These are phyloP conservation scores for Chiua virens DNA, from an alignment of 768 basidiomycete species.

Conservation along the genomic window DNA sequence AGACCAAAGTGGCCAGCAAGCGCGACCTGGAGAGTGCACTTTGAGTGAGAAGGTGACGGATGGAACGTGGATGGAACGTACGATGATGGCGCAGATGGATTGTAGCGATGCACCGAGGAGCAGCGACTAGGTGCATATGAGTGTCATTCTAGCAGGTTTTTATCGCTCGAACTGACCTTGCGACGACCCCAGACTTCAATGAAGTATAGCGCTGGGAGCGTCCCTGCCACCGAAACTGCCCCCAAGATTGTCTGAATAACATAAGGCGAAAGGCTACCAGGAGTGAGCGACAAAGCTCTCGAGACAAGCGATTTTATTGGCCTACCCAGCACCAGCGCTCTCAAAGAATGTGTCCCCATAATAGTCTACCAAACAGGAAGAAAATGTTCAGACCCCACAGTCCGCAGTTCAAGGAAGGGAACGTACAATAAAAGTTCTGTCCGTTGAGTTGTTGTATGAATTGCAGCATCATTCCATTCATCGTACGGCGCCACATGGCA, in stretches of 20 bases:
- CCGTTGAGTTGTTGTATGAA: constrained; percentile 81
- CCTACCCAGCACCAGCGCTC: constrained; percentile 63
- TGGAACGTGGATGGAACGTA: constrained; percentile 25
- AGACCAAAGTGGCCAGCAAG: constrained; percentile 70
- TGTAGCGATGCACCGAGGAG: constrained; percentile 63
- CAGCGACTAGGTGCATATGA: constrained; percentile 46
- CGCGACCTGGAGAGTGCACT: constrained; percentile 48
- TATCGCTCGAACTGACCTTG: constrained; percentile 37
- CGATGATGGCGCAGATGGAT: constrained; percentile 62
- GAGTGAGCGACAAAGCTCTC: not conserved
- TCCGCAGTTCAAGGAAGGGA: not conserved
- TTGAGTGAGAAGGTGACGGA: not conserved
- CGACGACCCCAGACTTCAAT: constrained; percentile 79
- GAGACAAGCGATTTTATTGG: not conserved
- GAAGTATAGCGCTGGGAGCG: constrained; percentile 63
- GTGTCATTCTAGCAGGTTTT: not conserved
- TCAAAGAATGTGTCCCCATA: constrained; percentile 83
- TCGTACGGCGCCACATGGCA: constrained; percentile 68
- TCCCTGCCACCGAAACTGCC: constrained; percentile 71
- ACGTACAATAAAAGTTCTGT: constrained; percentile 77
- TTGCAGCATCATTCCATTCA: constrained; percentile 81
- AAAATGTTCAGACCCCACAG: constrained; percentile 10
- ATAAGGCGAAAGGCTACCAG: constrained; percentile 57
- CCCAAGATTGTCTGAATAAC: constrained; percentile 76
- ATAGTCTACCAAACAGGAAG: constrained; percentile 52